These are phyloP conservation scores for Alternaria incomplexa DNA, from an alignment of 2,329 filamentous ascomycete genomes.

Conservation along the genomic window DNA sequence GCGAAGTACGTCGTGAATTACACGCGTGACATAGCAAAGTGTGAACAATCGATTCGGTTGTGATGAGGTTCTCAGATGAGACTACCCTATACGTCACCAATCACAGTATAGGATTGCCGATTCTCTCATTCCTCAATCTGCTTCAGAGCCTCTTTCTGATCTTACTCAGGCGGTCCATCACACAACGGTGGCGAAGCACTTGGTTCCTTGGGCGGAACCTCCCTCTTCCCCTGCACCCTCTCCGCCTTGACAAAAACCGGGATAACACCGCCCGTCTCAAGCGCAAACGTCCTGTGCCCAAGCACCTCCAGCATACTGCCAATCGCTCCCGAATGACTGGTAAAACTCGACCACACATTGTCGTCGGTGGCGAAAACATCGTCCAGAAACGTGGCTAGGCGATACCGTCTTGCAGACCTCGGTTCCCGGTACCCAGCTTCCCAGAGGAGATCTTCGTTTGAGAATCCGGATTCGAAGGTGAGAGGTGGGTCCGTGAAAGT, in stretches of 20 bases:
- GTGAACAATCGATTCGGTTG: not conserved
- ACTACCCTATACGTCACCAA: not conserved
- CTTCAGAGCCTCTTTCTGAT: not conserved
- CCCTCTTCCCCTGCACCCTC: conserved; percentile 46
- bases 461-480: conserved; percentile 65
- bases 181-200: conserved; percentile 42
- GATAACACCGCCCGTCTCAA: conserved; percentile 71
- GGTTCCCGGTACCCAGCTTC: conserved; percentile 46
- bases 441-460: conserved; percentile 64
- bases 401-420: conserved; percentile 24
- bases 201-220: conserved; percentile 36
- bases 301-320: conserved; percentile 61
- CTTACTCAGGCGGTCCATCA: conserved; percentile 21
- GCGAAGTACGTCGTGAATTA: not conserved
- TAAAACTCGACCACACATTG: conserved; percentile 59
- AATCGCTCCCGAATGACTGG: conserved; percentile 66
- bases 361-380: conserved; percentile 59
- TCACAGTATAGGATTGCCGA: not conserved
- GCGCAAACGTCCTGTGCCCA: conserved; percentile 63
- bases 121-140: not conserved
- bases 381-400: conserved; percentile 52
- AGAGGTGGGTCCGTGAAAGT: conserved; percentile 56
- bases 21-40: not conserved
- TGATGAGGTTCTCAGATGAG: not conserved
- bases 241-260: conserved; percentile 69